Conservation (phyloP, 1,139 yeast species). For the Sugiyamaella japonica region DNA sequence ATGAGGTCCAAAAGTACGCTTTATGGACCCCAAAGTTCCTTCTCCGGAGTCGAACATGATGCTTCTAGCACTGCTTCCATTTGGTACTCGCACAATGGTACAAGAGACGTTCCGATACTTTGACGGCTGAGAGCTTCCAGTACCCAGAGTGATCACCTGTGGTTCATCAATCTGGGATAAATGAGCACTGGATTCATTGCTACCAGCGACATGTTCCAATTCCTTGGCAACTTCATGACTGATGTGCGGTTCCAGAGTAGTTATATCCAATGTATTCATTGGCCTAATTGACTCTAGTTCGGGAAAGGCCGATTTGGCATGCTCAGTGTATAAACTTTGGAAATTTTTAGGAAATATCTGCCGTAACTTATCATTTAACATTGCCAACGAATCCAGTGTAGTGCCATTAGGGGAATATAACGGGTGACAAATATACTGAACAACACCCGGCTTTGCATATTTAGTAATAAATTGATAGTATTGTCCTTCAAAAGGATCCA, state of each 20-base stretch:
- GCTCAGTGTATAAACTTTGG: constrained; percentile 48
- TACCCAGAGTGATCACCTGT: constrained; percentile 79
- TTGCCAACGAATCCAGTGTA: constrained; percentile 56
- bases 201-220: background rate
- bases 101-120: constrained; percentile 82
- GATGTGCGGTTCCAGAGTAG: constrained; percentile 29
- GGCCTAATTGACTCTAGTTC: constrained; percentile 19
- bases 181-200: background rate
- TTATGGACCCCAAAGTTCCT: constrained; percentile 74
- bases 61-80: constrained; percentile 19
- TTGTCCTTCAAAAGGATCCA: constrained; percentile 49
- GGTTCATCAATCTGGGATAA: constrained; percentile 34
- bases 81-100: constrained; percentile 69
- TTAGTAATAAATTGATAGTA: constrained; percentile 46
- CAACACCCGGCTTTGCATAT: constrained; percentile 46
- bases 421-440: constrained; percentile 72
- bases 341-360: constrained; percentile 54
- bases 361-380: constrained; percentile 57
- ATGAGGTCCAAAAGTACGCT: constrained; percentile 58
- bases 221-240: constrained; percentile 19
- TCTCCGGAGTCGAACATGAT: constrained; percentile 90
- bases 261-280: constrained; percentile 24
- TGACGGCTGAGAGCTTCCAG: constrained; percentile 92
- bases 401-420: constrained; percentile 61
- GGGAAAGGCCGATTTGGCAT: constrained; percentile 25